These are phyloP conservation scores for Austroboletus olivaceoglutinosus DNA, from an alignment of 1,284 basidiomycete species.

Conservation along the genomic window DNA sequence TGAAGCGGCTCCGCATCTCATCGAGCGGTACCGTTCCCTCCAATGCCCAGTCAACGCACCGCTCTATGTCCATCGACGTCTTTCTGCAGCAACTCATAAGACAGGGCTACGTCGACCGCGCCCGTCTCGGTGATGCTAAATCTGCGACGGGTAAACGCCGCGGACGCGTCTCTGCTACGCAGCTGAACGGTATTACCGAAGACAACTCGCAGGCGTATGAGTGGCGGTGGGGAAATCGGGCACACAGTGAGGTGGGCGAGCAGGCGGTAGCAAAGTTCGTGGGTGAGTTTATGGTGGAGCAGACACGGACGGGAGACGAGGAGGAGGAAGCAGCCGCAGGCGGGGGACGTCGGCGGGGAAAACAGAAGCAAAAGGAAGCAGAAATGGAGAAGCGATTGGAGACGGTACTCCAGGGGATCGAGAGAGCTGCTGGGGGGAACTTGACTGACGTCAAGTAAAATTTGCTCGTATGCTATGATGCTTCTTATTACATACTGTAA, in stretches of 20 bases:
- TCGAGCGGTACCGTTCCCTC: conserved; percentile 43
- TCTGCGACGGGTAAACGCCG: conserved; percentile 49
- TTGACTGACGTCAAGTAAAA: conserved; percentile 44
- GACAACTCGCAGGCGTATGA: conserved; percentile 53
- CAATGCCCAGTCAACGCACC: conserved; percentile 48
- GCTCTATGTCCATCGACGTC: conserved; percentile 49
- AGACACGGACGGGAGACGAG: conserved; percentile 34
- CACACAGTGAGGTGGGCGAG: conserved; percentile 72
- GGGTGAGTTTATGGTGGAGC: conserved; percentile 71
- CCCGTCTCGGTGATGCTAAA: conserved; percentile 46
- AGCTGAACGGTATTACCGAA: conserved; percentile 47
- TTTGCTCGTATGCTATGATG: too few relatives aligned
- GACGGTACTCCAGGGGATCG: conserved; percentile 54
- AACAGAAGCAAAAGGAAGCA: conserved; percentile 18
- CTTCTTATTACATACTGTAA: too few relatives aligned
- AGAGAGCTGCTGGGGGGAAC: conserved; percentile 60
- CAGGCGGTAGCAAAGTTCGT: conserved; percentile 61
- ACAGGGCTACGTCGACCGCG: conserved; percentile 67
- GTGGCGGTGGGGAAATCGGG: conserved; percentile 79
- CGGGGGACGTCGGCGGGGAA: conserved; percentile 18
- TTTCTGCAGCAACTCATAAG: conserved; percentile 57
- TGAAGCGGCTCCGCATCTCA: conserved; percentile 62
- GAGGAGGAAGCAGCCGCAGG: conserved; percentile 39
- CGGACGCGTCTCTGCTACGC: conserved; percentile 42
- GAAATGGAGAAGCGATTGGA: conserved; percentile 40